phyloP scores from a whole-genome alignment of 768 basidiomycete species.

The Psilocybe subaeruginosa region DNA sequence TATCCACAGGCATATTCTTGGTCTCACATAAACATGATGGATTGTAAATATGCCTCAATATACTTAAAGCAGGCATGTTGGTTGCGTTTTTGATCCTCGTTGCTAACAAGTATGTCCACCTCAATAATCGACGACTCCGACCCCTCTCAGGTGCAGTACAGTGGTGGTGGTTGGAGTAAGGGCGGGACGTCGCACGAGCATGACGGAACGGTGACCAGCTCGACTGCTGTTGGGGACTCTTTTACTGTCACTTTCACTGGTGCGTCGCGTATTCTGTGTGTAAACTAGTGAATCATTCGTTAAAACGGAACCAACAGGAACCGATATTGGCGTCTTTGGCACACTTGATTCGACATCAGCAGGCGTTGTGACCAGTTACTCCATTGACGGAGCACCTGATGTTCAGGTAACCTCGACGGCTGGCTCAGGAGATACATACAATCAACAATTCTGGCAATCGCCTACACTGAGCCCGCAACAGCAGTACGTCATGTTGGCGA shows the following conservation, averaged over 20 bases:
- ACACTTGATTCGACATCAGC: slow-evolving; percentile 36
- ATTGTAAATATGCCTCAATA: background rate
- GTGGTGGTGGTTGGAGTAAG: slow-evolving; percentile 31
- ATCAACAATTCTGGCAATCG: slow-evolving; percentile 41
- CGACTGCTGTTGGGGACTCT: slow-evolving; percentile 34
- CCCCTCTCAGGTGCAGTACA: slow-evolving; percentile 29
- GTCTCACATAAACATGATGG: background rate
- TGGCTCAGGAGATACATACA: slow-evolving; percentile 28
- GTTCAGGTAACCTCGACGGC: slow-evolving; percentile 27
- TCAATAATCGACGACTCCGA: slow-evolving; percentile 40
- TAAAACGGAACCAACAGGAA: slow-evolving; percentile 24
- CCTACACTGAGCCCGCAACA: slow-evolving; percentile 20
- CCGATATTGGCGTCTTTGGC: slow-evolving; percentile 35
- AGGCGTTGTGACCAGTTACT: slow-evolving; percentile 39
- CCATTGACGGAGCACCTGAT: slow-evolving; percentile 32
- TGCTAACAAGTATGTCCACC: slow-evolving; percentile 18
- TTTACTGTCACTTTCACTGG: slow-evolving; percentile 39
- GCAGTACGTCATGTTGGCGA: slow-evolving; percentile 31
- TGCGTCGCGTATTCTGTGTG: slow-evolving; percentile 9
- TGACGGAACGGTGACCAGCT: slow-evolving; percentile 34
- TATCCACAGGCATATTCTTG: background rate
- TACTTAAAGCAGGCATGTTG: slow-evolving; percentile 7
- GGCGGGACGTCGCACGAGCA: slow-evolving; percentile 33
- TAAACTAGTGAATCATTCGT: background rate
- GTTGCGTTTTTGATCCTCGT: background rate